These are phyloP conservation scores for Oemleria cerasiformis DNA, from an alignment of 306 rosid species.

Conservation along the genomic window DNA sequence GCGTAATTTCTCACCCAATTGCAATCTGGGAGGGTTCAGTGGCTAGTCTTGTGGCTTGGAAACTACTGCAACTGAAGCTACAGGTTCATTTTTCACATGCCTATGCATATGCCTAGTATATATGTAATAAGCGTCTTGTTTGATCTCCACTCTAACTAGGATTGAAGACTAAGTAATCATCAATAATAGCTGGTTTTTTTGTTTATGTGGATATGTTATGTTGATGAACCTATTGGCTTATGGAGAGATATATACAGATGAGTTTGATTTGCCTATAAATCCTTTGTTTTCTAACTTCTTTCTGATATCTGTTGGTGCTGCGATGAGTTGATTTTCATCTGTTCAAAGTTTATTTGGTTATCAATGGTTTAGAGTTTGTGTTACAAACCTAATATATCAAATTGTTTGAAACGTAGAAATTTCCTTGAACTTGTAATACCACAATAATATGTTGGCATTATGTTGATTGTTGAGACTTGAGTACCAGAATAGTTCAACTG, in stretches of 20 bases:
- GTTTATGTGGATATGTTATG: background rate
- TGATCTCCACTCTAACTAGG: background rate
- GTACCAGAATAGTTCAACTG: too few relatives aligned
- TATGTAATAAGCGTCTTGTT: background rate
- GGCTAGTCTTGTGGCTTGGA: conserved; percentile 9
- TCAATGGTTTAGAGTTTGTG: too few relatives aligned
- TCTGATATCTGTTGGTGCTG: background rate
- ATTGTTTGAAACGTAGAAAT: too few relatives aligned
- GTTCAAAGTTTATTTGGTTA: too few relatives aligned
- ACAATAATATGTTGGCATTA: too few relatives aligned
- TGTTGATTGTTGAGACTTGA: too few relatives aligned
- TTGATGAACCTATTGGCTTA: background rate
- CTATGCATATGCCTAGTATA: too few relatives aligned
- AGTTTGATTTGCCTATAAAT: background rate
- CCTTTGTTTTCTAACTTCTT: background rate
- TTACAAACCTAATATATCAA: too few relatives aligned
- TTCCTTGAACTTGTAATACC: too few relatives aligned
- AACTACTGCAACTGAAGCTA: conserved; percentile 2
- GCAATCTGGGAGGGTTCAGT: conserved; percentile 26
- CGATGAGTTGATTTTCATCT: too few relatives aligned
- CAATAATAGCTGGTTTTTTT: background rate
- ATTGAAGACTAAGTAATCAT: background rate
- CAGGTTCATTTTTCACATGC: conserved; percentile 14
- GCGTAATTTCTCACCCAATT: conserved; percentile 24
- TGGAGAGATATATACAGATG: background rate